These are phyloP conservation scores for Aspergillus latus DNA, from an alignment of 2,329 filamentous ascomycete species.

Conservation along the genomic window DNA sequence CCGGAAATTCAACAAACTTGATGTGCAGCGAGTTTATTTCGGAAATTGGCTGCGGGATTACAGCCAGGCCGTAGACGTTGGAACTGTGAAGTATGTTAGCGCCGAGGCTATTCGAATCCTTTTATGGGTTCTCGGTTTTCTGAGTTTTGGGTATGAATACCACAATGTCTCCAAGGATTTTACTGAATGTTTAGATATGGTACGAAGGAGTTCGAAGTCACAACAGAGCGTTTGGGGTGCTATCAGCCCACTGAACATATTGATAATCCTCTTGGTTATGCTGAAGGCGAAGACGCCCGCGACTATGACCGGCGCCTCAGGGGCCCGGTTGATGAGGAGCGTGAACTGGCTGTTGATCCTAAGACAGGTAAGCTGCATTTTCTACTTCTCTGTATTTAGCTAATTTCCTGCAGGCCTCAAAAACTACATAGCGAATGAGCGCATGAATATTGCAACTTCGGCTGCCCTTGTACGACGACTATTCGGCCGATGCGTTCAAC, in stretches of 20 bases:
- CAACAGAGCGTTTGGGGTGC: constrained; percentile 72
- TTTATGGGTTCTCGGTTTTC: constrained; percentile 84
- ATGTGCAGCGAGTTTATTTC: constrained; percentile 88
- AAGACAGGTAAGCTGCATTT: constrained; percentile 54
- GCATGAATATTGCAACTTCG: constrained; percentile 75
- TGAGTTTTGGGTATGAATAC: constrained; percentile 70
- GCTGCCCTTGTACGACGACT: constrained; percentile 73
- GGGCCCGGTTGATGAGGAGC: constrained; percentile 73
- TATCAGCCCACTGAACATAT: constrained; percentile 84
- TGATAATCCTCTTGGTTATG: constrained; percentile 78
- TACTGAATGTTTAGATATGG: constrained; percentile 46
- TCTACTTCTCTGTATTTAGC: background rate
- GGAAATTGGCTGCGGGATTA: constrained; percentile 95
- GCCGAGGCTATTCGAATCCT: constrained; percentile 87
- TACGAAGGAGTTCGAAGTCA: constrained; percentile 83
- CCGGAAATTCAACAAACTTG: constrained; percentile 86
- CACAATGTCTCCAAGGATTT: no score
- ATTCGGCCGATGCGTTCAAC: constrained; percentile 71
- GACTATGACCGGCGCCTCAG: constrained; percentile 79
- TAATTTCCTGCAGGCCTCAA: constrained; percentile 60
- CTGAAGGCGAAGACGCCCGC: constrained; percentile 81
- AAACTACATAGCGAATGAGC: constrained; percentile 91
- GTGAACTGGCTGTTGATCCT: constrained; percentile 76
- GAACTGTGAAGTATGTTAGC: constrained; percentile 85
- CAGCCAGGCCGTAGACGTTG: constrained; percentile 90